phyloP scores from a whole-genome alignment of 768 basidiomycete species.

The Mycena pura region DNA sequence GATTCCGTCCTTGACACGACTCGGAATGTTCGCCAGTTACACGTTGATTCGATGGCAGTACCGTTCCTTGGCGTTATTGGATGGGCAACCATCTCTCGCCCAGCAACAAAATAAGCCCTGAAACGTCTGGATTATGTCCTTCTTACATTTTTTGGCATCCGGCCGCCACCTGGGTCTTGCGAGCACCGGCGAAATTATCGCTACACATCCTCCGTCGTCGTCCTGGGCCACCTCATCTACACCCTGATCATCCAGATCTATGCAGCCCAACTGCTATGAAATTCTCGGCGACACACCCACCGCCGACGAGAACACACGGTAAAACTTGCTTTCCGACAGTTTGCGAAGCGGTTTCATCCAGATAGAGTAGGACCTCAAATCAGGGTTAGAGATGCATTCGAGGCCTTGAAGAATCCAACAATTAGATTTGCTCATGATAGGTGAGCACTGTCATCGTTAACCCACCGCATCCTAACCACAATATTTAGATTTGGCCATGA shows the following conservation, averaged over 20 bases:
- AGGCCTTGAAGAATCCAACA: constrained; percentile 78
- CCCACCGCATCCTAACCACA: neutral
- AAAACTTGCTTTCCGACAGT: constrained; percentile 76
- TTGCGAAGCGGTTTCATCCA: constrained; percentile 79
- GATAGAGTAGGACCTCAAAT: constrained; percentile 70
- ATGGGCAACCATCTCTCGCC: constrained; percentile 73
- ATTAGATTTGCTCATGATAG: constrained; percentile 88
- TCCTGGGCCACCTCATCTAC: constrained; percentile 71
- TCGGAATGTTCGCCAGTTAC: too few relatives aligned
- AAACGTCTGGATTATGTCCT: constrained; percentile 49
- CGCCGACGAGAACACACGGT: constrained; percentile 72
- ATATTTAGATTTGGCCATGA: constrained; percentile 77
- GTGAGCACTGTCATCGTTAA: constrained; percentile 28
- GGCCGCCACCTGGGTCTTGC: constrained; percentile 50
- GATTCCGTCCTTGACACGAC: too few relatives aligned
- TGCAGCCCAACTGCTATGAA: constrained; percentile 80
- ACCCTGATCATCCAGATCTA: constrained; percentile 61
- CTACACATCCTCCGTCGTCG: constrained; percentile 64
- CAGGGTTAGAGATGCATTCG: constrained; percentile 72
- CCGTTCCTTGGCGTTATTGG: constrained; percentile 55
- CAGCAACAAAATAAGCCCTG: constrained; percentile 60
- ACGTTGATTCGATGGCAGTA: too few relatives aligned
- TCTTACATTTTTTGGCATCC: constrained; percentile 37
- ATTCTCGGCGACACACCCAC: constrained; percentile 65
- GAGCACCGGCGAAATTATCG: constrained; percentile 66